phyloP scores from a whole-genome alignment of 1,139 yeast genomes.

The Candida tropicalis region DNA sequence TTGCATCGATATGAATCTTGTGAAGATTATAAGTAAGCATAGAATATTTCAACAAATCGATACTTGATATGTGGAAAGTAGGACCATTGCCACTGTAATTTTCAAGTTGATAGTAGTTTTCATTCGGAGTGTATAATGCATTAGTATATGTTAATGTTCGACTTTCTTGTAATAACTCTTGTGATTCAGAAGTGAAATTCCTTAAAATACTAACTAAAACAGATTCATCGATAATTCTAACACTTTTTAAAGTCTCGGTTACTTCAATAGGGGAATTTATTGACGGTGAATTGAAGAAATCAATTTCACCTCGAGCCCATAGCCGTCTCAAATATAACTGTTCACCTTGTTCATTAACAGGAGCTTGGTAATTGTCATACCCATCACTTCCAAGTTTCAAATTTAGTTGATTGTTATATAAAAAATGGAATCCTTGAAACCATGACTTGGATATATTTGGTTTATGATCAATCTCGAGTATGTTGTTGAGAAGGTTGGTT shows the following conservation, averaged over 20 bases:
- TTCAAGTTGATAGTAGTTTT: not conserved
- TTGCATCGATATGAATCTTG: constrained; percentile 70
- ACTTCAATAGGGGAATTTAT: constrained; percentile 28
- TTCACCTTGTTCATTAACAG: constrained; percentile 30
- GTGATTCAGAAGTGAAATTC: constrained; percentile 23
- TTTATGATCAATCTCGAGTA: constrained; percentile 16
- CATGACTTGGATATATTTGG: constrained; percentile 7
- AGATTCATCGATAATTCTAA: constrained; percentile 36
- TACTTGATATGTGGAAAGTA: constrained; percentile 10
- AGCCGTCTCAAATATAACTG: constrained; percentile 59
- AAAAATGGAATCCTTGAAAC: constrained; percentile 60
- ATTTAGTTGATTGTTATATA: constrained; percentile 60
- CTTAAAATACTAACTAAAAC: constrained; percentile 51
- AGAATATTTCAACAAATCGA: constrained; percentile 51
- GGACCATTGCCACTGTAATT: not conserved
- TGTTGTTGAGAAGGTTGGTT: constrained; percentile 20
- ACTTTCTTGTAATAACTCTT: constrained; percentile 26
- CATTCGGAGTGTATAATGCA: constrained; percentile 18
- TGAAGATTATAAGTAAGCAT: constrained; percentile 82
- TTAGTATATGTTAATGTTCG: constrained; percentile 43
- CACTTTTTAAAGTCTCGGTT: constrained; percentile 43
- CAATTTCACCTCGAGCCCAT: constrained; percentile 79
- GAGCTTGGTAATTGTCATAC: constrained; percentile 81
- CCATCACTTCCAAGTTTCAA: constrained; percentile 66
- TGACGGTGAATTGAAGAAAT: constrained; percentile 29